Percentiles rank a stretch among this genome's conserved stretches.
These are phyloP conservation scores for Bipolaris oryzae DNA, from an alignment of 2,329 filamentous ascomycete species.

Conservation along the genomic window DNA sequence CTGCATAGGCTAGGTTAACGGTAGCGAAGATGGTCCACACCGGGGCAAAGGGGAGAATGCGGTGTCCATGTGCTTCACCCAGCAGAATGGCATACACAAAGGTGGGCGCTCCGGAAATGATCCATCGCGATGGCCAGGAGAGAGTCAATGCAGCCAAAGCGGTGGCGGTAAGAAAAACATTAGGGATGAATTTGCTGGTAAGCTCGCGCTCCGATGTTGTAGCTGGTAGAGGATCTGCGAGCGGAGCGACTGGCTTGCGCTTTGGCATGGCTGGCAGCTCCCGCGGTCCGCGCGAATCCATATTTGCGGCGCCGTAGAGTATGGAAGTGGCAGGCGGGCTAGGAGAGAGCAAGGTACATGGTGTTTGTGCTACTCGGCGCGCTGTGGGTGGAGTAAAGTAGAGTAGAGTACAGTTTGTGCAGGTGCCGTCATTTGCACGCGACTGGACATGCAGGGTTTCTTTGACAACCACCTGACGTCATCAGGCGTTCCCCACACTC, in stretches of 20 bases:
- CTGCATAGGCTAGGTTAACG: conserved; percentile 55
- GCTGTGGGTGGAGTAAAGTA: not conserved
- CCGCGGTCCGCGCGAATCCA: conserved; percentile 15
- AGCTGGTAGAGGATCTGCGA: conserved; percentile 1
- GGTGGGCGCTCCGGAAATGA: conserved; percentile 51
- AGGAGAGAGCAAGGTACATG: conserved; percentile 4
- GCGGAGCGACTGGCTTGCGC: conserved; percentile 21
- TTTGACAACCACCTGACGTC: conserved; percentile 18
- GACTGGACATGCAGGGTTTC: conserved; percentile 3
- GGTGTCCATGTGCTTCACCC: conserved; percentile 44
- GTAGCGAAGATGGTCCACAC: conserved; percentile 56
- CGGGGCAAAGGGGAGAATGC: conserved; percentile 53
- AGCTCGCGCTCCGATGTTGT: conserved; percentile 18
- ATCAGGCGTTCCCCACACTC: conserved; percentile 4
- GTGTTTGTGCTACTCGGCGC: conserved; percentile 3
- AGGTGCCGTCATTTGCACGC: conserved; percentile 9
- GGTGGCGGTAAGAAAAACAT: conserved; percentile 21
- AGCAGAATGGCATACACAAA: conserved; percentile 46
- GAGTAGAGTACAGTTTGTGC: not conserved
- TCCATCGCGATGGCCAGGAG: conserved; percentile 44
- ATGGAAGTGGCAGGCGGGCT: not conserved
- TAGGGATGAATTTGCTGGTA: conserved; percentile 19
- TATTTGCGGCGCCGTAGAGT: conserved; percentile 5
- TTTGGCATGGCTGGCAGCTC: conserved; percentile 14
- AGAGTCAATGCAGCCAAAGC: conserved; percentile 13